phyloP scores from a whole-genome alignment of 1,284 basidiomycete genomes.

The Pseudozyma tsukubaensis region DNA sequence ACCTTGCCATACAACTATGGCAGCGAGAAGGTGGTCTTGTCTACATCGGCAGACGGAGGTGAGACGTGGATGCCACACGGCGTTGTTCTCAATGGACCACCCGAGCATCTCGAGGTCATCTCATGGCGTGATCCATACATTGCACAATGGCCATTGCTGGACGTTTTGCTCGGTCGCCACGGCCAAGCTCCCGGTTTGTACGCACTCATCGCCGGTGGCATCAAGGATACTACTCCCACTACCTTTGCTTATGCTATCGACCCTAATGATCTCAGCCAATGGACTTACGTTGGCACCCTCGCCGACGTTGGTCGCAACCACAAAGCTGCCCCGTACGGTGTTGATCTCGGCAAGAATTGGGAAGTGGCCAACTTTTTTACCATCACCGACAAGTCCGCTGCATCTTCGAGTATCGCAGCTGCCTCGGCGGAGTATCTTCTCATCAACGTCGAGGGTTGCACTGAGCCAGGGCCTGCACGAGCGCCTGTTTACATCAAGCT shows the following conservation, averaged over 20 bases:
- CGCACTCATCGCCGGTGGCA: slow-evolving; percentile 53
- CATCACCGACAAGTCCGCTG: slow-evolving; percentile 7
- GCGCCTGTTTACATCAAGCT: slow-evolving; percentile 42
- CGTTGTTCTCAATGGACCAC: slow-evolving; percentile 44
- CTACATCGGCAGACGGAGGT: slow-evolving; percentile 53
- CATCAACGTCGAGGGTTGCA: slow-evolving; percentile 53
- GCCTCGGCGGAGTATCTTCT: slow-evolving; percentile 39
- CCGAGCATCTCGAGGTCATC: slow-evolving; percentile 44
- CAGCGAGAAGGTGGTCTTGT: slow-evolving; percentile 53
- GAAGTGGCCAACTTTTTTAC: slow-evolving; percentile 58
- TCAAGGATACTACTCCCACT: slow-evolving; percentile 46
- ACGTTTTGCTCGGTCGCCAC: slow-evolving; percentile 32
- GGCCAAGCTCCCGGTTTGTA: slow-evolving; percentile 23
- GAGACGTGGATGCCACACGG: slow-evolving; percentile 41
- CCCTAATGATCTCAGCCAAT: slow-evolving; percentile 37
- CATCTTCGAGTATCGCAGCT: neutral
- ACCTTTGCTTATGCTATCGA: slow-evolving; percentile 53
- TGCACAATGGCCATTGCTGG: slow-evolving; percentile 48
- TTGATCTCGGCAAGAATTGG: slow-evolving; percentile 58
- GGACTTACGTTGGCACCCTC: slow-evolving; percentile 48
- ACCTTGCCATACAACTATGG: slow-evolving; percentile 51
- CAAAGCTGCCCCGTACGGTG: slow-evolving; percentile 33
- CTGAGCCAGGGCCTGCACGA: slow-evolving; percentile 29
- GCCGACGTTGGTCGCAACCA: slow-evolving; percentile 42
- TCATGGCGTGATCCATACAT: slow-evolving; percentile 60